phyloP scores from a whole-genome alignment of 768 basidiomycete species.

The Leucogyrophana mollusca region DNA sequence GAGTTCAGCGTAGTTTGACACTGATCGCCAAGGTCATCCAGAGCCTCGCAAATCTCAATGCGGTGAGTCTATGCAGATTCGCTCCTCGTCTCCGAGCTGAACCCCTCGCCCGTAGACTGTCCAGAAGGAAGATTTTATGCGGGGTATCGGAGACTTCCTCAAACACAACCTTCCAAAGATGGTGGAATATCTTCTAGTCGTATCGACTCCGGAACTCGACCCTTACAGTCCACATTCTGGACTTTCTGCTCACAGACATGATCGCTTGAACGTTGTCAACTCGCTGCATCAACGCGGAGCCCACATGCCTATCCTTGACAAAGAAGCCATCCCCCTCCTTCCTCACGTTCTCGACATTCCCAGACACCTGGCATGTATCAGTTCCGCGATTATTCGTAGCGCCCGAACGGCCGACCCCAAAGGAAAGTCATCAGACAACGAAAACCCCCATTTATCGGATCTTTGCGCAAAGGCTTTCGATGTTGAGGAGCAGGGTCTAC shows the following conservation, averaged over 20 bases:
- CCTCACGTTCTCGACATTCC: conserved; percentile 79
- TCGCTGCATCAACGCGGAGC: conserved; percentile 56
- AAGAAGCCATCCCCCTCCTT: conserved; percentile 69
- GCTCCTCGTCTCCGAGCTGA: conserved; percentile 4
- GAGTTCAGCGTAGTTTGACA: conserved; percentile 79
- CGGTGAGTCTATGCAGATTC: conserved; percentile 40
- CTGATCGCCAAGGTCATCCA: conserved; percentile 88
- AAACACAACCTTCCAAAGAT: conserved; percentile 62
- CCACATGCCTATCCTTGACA: conserved; percentile 54
- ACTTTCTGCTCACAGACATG: conserved; percentile 39
- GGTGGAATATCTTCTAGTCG: conserved; percentile 73
- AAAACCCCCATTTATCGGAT: conserved; percentile 47
- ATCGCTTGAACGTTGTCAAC: conserved; percentile 52
- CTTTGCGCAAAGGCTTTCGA: conserved; percentile 64
- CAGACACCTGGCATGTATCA: conserved; percentile 72
- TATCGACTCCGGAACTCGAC: conserved; percentile 54
- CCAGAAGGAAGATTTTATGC: conserved; percentile 83
- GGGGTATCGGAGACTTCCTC: conserved; percentile 72
- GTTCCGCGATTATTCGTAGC: conserved; percentile 72
- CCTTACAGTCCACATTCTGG: conserved; percentile 24
- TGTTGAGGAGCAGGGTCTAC: conserved; percentile 68
- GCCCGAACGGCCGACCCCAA: conserved; percentile 42
- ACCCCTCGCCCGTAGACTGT: conserved; percentile 38
- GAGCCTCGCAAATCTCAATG: conserved; percentile 82
- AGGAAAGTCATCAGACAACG: conserved; percentile 29